Base-by-base conservation (phyloP, 495 filamentous ascomycete species). In the Xylaria bambusicola region DNA sequence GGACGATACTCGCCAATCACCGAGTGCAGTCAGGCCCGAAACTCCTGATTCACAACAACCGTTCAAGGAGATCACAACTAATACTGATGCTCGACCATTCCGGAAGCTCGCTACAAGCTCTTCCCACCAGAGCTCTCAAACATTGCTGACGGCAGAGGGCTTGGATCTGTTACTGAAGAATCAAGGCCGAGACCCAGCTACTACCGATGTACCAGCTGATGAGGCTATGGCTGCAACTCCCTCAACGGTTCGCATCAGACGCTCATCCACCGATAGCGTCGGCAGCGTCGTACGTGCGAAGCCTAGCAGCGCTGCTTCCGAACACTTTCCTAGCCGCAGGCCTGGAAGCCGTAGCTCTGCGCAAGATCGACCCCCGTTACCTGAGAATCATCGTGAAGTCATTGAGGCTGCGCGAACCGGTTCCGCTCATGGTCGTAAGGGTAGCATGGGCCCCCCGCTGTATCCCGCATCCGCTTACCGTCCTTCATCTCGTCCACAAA, bases 391-490 rank as follows among this genome's bases (percentile, higher is more conserved):
- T 71, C 88, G 85, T 59, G 83, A 97, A 71, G 84, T 83, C 52
- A 97, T 97, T 62, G 84, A 91, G 53, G 91, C 90, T 9, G 93
- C 91, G 33, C 80, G 80, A 35, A 78, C 79, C 20, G 68, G 73
- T 35, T 81, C 78, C 12, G 67, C 77, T 1, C 58, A 68, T n/a
- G 77, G 75, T 4, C 67, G 76, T 20, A 83, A 82, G 41, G 70
- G 68, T 8, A 47, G 73, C 42, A 98, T 98, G 94, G 94, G 91
- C 0, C 94, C 94, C 40, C 93, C 94, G 7, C 66, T 86, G 48
- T 80, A 90, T 55, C 90, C 93, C 26, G 91, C 94, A 48, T 96
- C 91, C 59, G 89, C 88, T 3, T 88, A 88, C 67, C 82, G 79
- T 64, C 71, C 62, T 38, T 69, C 70, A 17, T 70, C 66, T 59